phyloP scores from a whole-genome alignment of 2,329 filamentous ascomycete genomes.

The Mariannaea elegans region DNA sequence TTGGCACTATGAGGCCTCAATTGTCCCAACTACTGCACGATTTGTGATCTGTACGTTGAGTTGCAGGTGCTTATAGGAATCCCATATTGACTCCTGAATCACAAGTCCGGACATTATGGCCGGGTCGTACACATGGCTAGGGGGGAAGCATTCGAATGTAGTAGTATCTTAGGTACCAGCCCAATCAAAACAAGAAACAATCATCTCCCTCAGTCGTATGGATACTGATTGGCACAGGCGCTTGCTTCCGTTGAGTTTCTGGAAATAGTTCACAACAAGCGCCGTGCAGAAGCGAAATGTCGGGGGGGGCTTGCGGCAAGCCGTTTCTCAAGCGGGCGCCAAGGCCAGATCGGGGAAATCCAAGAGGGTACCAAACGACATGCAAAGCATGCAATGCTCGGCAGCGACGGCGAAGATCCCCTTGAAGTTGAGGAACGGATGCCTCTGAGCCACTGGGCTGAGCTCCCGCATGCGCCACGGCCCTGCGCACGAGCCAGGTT shows the following conservation, averaged over 20 bases:
- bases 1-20: background rate
- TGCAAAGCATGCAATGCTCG: background rate
- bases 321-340: background rate
- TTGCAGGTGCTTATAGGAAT: too few relatives aligned
- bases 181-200: too few relatives aligned
- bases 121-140: too few relatives aligned
- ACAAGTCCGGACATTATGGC: too few relatives aligned
- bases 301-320: background rate
- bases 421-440: conserved; percentile 12
- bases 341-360: conserved; percentile 8
- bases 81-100: too few relatives aligned
- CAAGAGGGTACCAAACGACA: conserved; percentile 1
- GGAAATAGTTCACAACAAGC: conserved; percentile 12
- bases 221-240: background rate
- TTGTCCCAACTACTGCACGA: background rate
- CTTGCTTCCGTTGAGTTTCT: background rate
- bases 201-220: background rate
- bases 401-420: background rate
- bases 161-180: too few relatives aligned
- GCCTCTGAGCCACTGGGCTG: conserved; percentile 35
- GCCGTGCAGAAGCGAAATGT: conserved; percentile 6
- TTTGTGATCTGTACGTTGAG: background rate
- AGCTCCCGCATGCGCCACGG: conserved; percentile 24
- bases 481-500: conserved; percentile 30
- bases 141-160: too few relatives aligned